Evolutionary conservation across 257 asterid genomes (phyloP).

Genomic region (Rauvolfia tetraphylla): DNA sequence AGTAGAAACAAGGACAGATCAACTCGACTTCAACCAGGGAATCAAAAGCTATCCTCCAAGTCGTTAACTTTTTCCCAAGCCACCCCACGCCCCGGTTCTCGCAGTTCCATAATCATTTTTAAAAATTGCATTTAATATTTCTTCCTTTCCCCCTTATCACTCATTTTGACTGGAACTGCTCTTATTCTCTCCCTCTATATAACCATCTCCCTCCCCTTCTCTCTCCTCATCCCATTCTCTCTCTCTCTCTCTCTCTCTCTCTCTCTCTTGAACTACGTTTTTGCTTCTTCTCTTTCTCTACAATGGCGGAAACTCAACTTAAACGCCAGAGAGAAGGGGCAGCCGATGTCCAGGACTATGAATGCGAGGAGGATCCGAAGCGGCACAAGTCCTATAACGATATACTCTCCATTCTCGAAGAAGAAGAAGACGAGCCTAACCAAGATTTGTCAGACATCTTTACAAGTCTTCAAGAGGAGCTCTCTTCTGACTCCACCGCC

Average conservation of each 20-base stretch:
- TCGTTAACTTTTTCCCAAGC: neutral
- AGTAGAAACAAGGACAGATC: neutral
- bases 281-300: too few species aligned
- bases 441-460: constrained; percentile 56
- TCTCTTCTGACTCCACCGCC: constrained; percentile 34
- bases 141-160: constrained; percentile 26
- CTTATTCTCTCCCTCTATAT: constrained; percentile 41
- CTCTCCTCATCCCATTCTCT: constrained; percentile 49
- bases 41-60: neutral
- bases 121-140: constrained; percentile 12
- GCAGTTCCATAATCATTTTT: constrained; percentile 6
- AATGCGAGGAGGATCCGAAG: constrained; percentile 28
- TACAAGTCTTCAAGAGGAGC: constrained; percentile 61
- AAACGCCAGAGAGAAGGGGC: constrained; percentile 67
- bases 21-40: constrained; percentile 8
- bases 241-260: constrained; percentile 21
- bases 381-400: constrained; percentile 50
- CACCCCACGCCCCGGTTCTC: constrained; percentile 5
- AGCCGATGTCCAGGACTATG: neutral
- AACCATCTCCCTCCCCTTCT: constrained; percentile 51
- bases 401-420: constrained; percentile 61
- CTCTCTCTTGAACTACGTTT: constrained; percentile 2
- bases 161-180: constrained; percentile 42
- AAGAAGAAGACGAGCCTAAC: constrained; percentile 46
- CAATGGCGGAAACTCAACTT: constrained; percentile 61